Conservation (phyloP, 495 filamentous ascomycete genomes). For the Baudoinia panamericana region DNA sequence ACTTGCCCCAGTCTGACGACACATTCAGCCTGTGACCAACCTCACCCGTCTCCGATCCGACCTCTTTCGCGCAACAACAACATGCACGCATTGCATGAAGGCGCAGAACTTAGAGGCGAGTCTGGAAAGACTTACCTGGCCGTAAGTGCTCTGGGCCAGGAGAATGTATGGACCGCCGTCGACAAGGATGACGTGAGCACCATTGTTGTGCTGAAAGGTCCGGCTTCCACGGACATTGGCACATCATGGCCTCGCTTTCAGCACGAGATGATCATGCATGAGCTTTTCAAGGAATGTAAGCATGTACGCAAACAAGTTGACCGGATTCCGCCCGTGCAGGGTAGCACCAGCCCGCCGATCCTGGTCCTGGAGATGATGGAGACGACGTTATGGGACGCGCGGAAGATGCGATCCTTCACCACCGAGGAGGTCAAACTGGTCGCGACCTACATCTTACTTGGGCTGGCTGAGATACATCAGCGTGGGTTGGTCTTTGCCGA, state of each 20-base stretch:
- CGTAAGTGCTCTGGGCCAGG: constrained; percentile 10
- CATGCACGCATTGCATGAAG: constrained; percentile 1
- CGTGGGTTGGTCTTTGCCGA: constrained; percentile 13
- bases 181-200: neutral
- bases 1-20: no score
- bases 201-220: constrained; percentile 13
- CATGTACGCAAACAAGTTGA: constrained; percentile 9
- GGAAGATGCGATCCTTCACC: constrained; percentile 11
- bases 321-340: constrained; percentile 5
- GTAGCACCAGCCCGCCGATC: constrained; percentile 1
- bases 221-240: constrained; percentile 2
- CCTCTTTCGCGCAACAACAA: neutral
- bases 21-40: no score
- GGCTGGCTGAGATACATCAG: constrained; percentile 7
- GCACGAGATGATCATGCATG: constrained; percentile 18
- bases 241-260: constrained; percentile 11
- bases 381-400: constrained; percentile 10
- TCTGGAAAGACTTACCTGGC: constrained; percentile 12
- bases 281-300: constrained; percentile 9
- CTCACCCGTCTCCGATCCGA: no score
- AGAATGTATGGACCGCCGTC: constrained; percentile 16
- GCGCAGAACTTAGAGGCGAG: constrained; percentile 8
- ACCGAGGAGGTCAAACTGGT: constrained; percentile 4
- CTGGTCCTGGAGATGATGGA: constrained; percentile 14
- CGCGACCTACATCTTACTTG: constrained; percentile 1